Conservation (phyloP, 805 yeast species). For the Starmerella lactis-condensi region DNA sequence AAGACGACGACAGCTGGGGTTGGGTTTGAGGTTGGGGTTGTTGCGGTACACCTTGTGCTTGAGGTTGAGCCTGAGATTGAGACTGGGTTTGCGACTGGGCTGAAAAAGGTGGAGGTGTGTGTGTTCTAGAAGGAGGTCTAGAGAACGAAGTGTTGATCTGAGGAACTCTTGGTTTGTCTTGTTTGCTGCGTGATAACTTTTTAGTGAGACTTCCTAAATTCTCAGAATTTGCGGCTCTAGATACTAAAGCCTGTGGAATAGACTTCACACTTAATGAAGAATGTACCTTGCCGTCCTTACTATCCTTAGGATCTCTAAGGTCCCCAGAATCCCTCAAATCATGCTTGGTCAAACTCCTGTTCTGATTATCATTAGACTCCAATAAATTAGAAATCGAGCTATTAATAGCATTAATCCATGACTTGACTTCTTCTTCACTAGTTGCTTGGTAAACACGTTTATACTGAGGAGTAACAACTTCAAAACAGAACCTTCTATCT, state of each 20-base stretch:
- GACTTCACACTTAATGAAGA: not conserved
- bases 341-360: not conserved
- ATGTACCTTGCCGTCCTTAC: not conserved
- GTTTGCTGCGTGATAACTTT: constrained; percentile 13
- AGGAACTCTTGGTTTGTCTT: constrained; percentile 11
- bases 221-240: too few relatives aligned
- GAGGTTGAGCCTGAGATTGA: not conserved
- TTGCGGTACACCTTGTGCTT: not conserved
- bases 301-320: not conserved
- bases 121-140: not conserved
- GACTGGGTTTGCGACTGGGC: not conserved
- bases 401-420: constrained; percentile 50
- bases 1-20: not conserved
- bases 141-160: constrained; percentile 9
- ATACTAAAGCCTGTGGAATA: too few relatives aligned
- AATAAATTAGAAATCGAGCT: constrained; percentile 33
- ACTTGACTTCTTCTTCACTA: constrained; percentile 42
- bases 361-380: constrained; percentile 16
- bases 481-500: constrained; percentile 44
- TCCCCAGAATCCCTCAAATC: constrained; percentile 8
- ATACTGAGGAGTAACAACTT: constrained; percentile 52
- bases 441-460: constrained; percentile 62
- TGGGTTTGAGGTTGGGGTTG: not conserved
- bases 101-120: not conserved
- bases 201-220: constrained; percentile 16